Evolutionary conservation across 106 monocot species (phyloP).

Genomic region (Dioscorea dumetorum): DNA sequence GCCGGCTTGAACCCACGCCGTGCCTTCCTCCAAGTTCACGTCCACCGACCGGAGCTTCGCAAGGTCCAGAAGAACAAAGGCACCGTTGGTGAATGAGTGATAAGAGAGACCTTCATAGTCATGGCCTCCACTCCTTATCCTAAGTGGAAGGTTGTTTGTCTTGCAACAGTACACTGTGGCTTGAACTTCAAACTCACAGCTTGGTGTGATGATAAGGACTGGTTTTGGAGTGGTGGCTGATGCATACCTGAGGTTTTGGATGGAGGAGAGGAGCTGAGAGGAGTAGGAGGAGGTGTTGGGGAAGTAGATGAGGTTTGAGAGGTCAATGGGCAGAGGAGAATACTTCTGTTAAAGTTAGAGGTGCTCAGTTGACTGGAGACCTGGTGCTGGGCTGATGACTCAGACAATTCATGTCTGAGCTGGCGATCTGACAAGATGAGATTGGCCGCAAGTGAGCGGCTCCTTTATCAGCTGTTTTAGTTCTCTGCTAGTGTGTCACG

Average conservation of each 20-base stretch:
- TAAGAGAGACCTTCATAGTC: constrained; percentile 16
- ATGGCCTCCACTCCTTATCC: constrained; percentile 8
- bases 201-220: not conserved
- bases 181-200: not conserved
- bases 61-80: not conserved
- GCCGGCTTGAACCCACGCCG: not conserved
- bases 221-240: not conserved
- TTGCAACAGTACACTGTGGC: not conserved
- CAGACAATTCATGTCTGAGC: too few species aligned
- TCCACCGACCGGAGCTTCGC: not conserved
- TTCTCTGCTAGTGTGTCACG: too few species aligned
- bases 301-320: not conserved
- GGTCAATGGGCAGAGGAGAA: too few species aligned
- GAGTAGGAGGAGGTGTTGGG: not conserved
- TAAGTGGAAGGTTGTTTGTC: not conserved
- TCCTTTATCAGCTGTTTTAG: too few species aligned
- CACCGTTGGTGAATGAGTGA: not conserved
- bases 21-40: not conserved
- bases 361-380: too few species aligned
- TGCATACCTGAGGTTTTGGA: not conserved
- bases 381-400: too few species aligned
- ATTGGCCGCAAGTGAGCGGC: too few species aligned
- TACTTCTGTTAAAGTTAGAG: too few species aligned
- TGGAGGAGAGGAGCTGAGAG: not conserved
- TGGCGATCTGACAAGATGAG: too few species aligned